phyloP scores from a whole-genome alignment of 306 rosid species.

The Pterocarpus santalinus region DNA sequence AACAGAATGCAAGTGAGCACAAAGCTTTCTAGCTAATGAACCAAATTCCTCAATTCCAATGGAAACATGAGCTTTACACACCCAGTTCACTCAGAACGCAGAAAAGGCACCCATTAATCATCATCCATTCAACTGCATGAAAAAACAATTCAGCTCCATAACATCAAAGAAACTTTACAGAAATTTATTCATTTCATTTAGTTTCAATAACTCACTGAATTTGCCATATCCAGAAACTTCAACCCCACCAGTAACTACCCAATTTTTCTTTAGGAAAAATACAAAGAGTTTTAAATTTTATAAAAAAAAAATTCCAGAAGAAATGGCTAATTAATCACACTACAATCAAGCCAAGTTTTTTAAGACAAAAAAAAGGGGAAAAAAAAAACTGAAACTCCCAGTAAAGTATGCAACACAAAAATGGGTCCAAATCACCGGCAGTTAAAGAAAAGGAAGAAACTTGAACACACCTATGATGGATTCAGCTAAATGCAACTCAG shows the following conservation, averaged over 20 bases:
- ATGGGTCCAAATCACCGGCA: neutral
- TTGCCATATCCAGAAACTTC: neutral
- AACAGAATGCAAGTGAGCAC: slow-evolving; percentile 34
- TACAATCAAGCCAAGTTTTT: neutral
- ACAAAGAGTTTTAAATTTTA: neutral
- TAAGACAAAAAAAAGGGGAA: neutral
- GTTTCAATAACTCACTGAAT: slow-evolving; percentile 15
- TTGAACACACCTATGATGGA: slow-evolving; percentile 28
- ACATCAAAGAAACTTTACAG: slow-evolving; percentile 7
- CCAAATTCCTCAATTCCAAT: slow-evolving; percentile 16
- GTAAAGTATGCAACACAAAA: slow-evolving; percentile 31
- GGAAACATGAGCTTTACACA: slow-evolving; percentile 7
- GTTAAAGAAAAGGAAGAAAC: slow-evolving; percentile 4
- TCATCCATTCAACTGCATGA: slow-evolving; percentile 33
- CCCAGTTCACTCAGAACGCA: slow-evolving; percentile 12
- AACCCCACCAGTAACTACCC: too few relatives aligned
- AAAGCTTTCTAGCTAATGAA: slow-evolving; percentile 2
- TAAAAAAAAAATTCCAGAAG: neutral
- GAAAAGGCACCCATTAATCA: slow-evolving; percentile 30
- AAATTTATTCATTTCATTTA: neutral
- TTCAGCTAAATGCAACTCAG: slow-evolving; percentile 59
- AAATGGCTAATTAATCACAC: slow-evolving; percentile 4
- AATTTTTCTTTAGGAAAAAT: too few relatives aligned
- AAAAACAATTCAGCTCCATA: slow-evolving; percentile 57
- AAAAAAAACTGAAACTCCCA: slow-evolving; percentile 6